These are phyloP conservation scores for Fusarium oxysporum DNA, from an alignment of 2,329 filamentous ascomycete genomes.

Conservation along the genomic window DNA sequence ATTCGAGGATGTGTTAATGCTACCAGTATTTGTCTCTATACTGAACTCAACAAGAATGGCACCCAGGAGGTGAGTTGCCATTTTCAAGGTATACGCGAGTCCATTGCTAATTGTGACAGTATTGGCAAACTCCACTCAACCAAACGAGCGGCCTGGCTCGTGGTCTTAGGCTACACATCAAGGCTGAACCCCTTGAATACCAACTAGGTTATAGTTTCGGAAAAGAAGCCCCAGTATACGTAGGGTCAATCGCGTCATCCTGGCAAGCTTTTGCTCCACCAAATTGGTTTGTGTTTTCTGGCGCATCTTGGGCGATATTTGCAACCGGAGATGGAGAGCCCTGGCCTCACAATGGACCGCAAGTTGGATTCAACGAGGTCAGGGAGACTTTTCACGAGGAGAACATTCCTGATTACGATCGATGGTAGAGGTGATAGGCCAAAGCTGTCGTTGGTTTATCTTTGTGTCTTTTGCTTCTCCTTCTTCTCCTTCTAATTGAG, in stretches of 20 bases:
- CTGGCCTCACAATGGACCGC: neutral
- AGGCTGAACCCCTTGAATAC: neutral
- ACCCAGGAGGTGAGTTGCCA: neutral
- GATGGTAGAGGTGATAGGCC: neutral
- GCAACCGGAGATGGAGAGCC: neutral
- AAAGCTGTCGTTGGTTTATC: no score
- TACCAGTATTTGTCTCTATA: neutral
- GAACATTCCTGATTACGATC: neutral
- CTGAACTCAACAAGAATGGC: neutral
- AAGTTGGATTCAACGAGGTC: neutral
- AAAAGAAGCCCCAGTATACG: neutral
- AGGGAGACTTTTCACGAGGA: neutral
- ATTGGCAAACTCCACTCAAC: neutral
- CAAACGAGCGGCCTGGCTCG: neutral
- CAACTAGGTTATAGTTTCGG: neutral
- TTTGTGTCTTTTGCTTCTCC: neutral
- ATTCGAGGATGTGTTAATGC: neutral
- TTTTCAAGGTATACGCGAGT: accelerated
- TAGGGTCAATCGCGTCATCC: neutral
- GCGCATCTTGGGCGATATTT: neutral
- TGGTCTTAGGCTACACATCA: neutral
- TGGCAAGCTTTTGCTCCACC: neutral
- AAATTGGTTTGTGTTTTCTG: neutral
- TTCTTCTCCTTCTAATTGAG: neutral
- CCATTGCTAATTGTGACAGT: neutral